A percentile compares a stretch with the other conserved stretches of the same genome.
These are phyloP conservation scores for Penicillium freii DNA, from an alignment of 2,329 filamentous ascomycete species.

Conservation along the genomic window DNA sequence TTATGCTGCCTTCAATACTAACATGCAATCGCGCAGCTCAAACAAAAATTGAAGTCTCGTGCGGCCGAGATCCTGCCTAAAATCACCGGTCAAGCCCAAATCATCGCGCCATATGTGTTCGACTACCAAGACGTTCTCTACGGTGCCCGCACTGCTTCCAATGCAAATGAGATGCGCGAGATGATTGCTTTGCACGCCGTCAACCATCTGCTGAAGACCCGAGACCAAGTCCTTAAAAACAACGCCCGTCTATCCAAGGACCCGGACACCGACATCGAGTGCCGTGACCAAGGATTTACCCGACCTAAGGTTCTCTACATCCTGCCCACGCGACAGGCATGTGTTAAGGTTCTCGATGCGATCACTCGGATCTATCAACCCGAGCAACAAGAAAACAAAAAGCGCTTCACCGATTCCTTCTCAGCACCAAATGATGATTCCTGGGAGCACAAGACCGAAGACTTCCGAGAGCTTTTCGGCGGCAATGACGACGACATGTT, in stretches of 20 bases:
- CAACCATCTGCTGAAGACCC: constrained; percentile 91
- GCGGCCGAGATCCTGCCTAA: constrained; percentile 54
- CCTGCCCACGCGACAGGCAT: constrained; percentile 83
- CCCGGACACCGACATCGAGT: constrained; percentile 65
- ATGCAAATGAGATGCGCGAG: constrained; percentile 67
- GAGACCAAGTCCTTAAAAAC: constrained; percentile 89
- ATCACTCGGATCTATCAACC: constrained; percentile 74
- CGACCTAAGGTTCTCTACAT: constrained; percentile 90
- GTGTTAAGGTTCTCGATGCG: constrained; percentile 71
- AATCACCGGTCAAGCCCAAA: constrained; percentile 63
- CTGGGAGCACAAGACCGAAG: constrained; percentile 72
- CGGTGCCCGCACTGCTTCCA: constrained; percentile 67
- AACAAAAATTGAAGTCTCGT: constrained; percentile 63
- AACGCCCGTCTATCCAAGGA: constrained; percentile 74
- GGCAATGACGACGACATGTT: constrained; percentile 99
- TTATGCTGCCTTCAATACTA: background rate
- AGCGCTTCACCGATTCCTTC: constrained; percentile 85
- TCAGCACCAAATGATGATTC: constrained; percentile 67
- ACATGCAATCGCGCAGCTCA: constrained; percentile 57
- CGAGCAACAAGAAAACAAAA: constrained; percentile 92
- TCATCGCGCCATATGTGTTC: constrained; percentile 70
- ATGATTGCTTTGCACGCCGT: constrained; percentile 78
- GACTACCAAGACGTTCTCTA: constrained; percentile 79
- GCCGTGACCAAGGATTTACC: constrained; percentile 92
- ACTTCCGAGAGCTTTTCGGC: constrained; percentile 85